These are phyloP conservation scores for Botrytis cinerea DNA, from an alignment of 2,329 filamentous ascomycete genomes.

Conservation along the genomic window DNA sequence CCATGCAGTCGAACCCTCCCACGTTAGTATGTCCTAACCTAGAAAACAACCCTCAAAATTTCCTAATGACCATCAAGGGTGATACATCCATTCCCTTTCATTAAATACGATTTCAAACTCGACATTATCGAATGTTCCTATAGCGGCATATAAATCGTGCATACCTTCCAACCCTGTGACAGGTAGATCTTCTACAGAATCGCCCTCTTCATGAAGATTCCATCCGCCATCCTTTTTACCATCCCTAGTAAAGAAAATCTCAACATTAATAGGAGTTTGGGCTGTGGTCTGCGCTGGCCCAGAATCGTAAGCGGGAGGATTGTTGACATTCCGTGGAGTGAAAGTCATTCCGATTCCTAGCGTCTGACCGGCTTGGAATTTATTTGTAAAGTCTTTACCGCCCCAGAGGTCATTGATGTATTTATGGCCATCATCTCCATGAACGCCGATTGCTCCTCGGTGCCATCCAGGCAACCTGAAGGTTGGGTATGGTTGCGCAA, in stretches of 20 bases:
- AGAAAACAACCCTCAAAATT: neutral
- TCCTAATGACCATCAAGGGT: constrained; percentile 27
- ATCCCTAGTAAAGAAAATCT: constrained; percentile 71
- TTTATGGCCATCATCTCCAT: constrained; percentile 75
- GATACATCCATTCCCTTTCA: constrained; percentile 59
- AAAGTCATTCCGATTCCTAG: constrained; percentile 74
- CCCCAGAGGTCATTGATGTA: constrained; percentile 77
- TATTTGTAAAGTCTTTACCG: constrained; percentile 65
- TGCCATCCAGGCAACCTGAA: constrained; percentile 84
- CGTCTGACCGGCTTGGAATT: constrained; percentile 65
- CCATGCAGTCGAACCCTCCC: neutral
- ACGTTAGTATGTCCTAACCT: neutral
- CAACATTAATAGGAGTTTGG: constrained; percentile 47
- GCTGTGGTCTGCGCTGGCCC: constrained; percentile 31
- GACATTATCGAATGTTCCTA: constrained; percentile 70
- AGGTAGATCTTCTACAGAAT: constrained; percentile 61
- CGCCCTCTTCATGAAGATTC: constrained; percentile 75
- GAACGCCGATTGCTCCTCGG: constrained; percentile 71
- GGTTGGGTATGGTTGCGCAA: constrained; percentile 72
- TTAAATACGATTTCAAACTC: constrained; percentile 68
- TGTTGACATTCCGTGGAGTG: constrained; percentile 32
- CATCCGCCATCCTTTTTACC: constrained; percentile 62
- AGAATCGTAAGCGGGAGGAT: constrained; percentile 40
- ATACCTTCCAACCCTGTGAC: constrained; percentile 69
- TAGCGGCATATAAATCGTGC: constrained; percentile 68